Evolutionary conservation across 2,329 filamentous ascomycete species (phyloP).

Genomic region (Pyrenochaeta sp.): DNA sequence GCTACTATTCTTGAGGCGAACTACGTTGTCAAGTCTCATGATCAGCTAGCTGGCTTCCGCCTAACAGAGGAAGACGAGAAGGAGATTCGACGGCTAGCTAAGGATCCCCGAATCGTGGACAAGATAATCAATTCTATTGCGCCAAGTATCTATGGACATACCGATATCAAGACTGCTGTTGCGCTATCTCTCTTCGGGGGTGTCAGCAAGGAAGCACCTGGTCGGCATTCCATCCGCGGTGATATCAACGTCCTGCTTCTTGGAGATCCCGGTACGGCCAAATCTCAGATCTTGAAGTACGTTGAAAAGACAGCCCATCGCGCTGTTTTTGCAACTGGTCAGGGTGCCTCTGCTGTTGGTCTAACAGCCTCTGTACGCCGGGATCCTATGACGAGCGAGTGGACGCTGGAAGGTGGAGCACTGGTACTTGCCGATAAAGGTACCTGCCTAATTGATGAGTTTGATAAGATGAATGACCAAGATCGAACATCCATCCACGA

Average conservation of each 20-base stretch:
- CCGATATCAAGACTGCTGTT: slow-evolving; percentile 95
- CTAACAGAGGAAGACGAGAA: slow-evolving; percentile 95
- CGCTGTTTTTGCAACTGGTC: slow-evolving; percentile 96
- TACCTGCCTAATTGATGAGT: slow-evolving; percentile 96
- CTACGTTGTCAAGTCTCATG: slow-evolving; percentile 95
- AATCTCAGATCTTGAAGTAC: slow-evolving; percentile 97
- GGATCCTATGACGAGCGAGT: slow-evolving; percentile 94
- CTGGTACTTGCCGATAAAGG: slow-evolving; percentile 94
- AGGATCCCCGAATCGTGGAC: slow-evolving; percentile 90
- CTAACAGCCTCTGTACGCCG: slow-evolving; percentile 94
- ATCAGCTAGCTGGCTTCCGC: slow-evolving; percentile 95
- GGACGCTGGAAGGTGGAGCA: slow-evolving; percentile 96
- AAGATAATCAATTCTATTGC: slow-evolving; percentile 93
- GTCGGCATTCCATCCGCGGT: slow-evolving; percentile 88
- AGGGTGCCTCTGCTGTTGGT: slow-evolving; percentile 97
- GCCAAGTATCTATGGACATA: slow-evolving; percentile 96
- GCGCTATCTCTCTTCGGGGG: slow-evolving; percentile 94
- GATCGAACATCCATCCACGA: slow-evolving; percentile 98
- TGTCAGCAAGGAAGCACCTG: slow-evolving; percentile 89
- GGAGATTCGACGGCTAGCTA: slow-evolving; percentile 84
- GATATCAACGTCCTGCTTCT: slow-evolving; percentile 98
- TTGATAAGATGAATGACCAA: slow-evolving; percentile 99
- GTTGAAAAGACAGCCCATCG: slow-evolving; percentile 97
- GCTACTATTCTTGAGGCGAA: slow-evolving; percentile 98
- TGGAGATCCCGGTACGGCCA: slow-evolving; percentile 96